Percentiles rank a stretch among this genome's conserved stretches.
Evolutionary conservation across 257 asterid species (phyloP).

Genomic region (Solanum virginianum): DNA sequence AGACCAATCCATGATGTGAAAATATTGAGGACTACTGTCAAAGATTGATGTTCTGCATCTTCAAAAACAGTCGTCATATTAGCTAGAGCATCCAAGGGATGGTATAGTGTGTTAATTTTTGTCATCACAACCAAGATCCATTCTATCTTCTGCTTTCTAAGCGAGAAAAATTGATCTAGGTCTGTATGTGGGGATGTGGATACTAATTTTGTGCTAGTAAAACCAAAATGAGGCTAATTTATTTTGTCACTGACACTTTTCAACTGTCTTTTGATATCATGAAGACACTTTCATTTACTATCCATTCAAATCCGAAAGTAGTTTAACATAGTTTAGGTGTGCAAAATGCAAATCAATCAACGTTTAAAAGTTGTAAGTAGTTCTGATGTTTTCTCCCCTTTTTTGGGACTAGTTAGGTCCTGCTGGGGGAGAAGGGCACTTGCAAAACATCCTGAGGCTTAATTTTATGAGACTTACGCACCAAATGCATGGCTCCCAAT

Average conservation of each 20-base stretch:
- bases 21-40: constrained; percentile 58
- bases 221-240: background rate
- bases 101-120: background rate
- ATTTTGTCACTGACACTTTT: background rate
- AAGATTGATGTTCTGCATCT: constrained; percentile 28
- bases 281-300: background rate
- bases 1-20: constrained; percentile 87
- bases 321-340: background rate
- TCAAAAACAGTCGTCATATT: background rate
- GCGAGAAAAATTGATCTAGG: background rate
- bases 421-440: background rate
- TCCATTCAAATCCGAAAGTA: background rate
- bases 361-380: no score
- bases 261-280: background rate
- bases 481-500: background rate
- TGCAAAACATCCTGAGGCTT: background rate
- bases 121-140: background rate
- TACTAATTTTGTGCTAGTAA: background rate
- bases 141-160: background rate
- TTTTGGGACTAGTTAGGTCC: background rate
- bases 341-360: background rate
- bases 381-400: background rate
- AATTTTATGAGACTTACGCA: background rate
- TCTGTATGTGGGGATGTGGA: background rate
- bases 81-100: background rate